Evolutionary conservation across 129 eudicot genomes (phyloP), one percentile per base, ranked within the genome.

Genomic region (Flaveria linearis): DNA sequence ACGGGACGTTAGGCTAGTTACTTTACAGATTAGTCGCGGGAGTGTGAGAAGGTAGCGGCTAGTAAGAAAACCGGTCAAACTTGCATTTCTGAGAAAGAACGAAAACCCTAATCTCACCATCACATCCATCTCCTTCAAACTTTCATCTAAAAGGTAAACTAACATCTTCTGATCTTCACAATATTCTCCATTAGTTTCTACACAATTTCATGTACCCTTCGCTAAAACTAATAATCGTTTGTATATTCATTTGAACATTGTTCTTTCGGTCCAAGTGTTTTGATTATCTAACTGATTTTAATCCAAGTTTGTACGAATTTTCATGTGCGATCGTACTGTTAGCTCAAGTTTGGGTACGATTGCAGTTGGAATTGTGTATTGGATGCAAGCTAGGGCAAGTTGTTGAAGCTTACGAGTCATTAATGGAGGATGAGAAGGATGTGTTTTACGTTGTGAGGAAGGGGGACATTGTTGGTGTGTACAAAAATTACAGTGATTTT

Each of bases 371-470:
- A 36, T 36, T 14, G 49, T 33, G n/a, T 72, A 5, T 55, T 39
- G 61, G 41, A 4, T 14, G 51, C 55, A n/a, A 55, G 46, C 30
- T 68, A 68, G 60, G 81, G 75, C 76, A 68, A 47, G 30, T n/a
- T 20, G 12, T 26, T 30, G 33, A 68, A 52, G 58, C 45, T 52
- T 63, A 7, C 30, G 20, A 23, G 49, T 26, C 56, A 47, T 36
- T 41, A 73, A 91, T 91, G 97, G 99, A 82, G 56, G 87, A 91
- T 58, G 97, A 89, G 51, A 89, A 75, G 75, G 92, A 89, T 6
- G 97, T 93, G 26, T 95, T 81, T 84, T 95, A 91, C 75, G 89
- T 91, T 28, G 99, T 95, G 15, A 70, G 90, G 64, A 95, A 87
- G 66, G 97, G 97, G 55, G 96, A 91, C 66, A 71, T 78, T 52